Percentiles rank a stretch among this genome's conserved stretches.
phyloP scores from a whole-genome alignment of 352 stramenopile species.

The Phytopythium helicoides region DNA sequence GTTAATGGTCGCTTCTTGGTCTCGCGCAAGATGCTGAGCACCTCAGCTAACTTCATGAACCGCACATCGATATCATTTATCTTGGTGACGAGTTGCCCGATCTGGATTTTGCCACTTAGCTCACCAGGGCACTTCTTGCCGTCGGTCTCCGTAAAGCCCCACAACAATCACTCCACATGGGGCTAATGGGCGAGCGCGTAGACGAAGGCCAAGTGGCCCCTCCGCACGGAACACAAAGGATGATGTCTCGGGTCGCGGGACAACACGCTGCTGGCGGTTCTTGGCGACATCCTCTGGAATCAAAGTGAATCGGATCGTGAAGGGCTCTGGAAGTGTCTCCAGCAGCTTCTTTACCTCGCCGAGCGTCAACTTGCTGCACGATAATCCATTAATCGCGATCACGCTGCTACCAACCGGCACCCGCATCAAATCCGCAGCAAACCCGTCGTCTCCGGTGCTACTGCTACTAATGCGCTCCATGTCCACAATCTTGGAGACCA shows the following conservation, averaged over 20 bases:
- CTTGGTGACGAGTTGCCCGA: constrained; percentile 55
- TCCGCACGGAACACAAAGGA: constrained; percentile 73
- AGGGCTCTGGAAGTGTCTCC: constrained; percentile 46
- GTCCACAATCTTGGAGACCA: constrained; percentile 54
- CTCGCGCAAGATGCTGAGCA: constrained; percentile 52
- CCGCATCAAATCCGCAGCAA: constrained; percentile 33
- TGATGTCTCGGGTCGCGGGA: constrained; percentile 45
- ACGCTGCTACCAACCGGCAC: constrained; percentile 60
- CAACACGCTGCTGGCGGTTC: constrained; percentile 46
- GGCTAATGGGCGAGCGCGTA: constrained; percentile 66
- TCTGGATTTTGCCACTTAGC: constrained; percentile 68
- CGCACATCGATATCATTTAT: constrained; percentile 74
- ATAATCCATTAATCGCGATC: constrained; percentile 73
- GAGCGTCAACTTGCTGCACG: constrained; percentile 68
- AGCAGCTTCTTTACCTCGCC: constrained; percentile 61
- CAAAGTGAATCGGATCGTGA: constrained; percentile 67
- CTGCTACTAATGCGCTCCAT: constrained; percentile 14
- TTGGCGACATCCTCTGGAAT: constrained; percentile 55
- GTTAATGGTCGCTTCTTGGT: constrained; percentile 59
- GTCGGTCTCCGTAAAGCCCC: constrained; percentile 56
- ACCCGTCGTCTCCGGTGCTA: constrained; percentile 12
- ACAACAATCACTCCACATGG: constrained; percentile 74
- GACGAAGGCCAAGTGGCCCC: constrained; percentile 68
- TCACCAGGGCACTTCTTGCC: constrained; percentile 60
- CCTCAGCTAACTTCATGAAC: constrained; percentile 59